Base-by-base conservation (phyloP, 108 stramenopile genomes). In the Cyclotella baltica region DNA sequence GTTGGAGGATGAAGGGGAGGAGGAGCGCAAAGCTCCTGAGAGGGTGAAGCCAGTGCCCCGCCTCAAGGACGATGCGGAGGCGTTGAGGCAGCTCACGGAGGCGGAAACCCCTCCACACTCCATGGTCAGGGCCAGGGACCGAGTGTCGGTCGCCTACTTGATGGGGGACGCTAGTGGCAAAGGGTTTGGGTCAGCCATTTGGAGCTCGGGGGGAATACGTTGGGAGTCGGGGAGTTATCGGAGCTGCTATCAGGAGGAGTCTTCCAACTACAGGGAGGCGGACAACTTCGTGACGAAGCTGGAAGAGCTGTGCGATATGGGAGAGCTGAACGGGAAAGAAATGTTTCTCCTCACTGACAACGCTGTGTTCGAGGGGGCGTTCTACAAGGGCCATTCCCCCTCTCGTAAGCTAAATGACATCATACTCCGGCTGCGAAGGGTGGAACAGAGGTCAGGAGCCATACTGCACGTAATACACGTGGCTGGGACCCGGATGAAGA, bases 311-410 rank as follows among this genome's bases (percentile, higher is more conserved):
- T 2, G 6, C 4, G 29, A 31, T 2, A 18, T 55, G 5, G 48
- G 62, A 31, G 33, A 50, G 28, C 29, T 71, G 35, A 1, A 27
- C 2, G 85, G 70, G 8, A 15, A 29, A 16, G 83, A 85, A 48
- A 25, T 85, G 9, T 85, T 73, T 22, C 3, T 82, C 2, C 75
- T 82, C 31, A 87, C 87, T 2, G 83, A 87, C 73, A 87, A 87
- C 70, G 56, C 47, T 0, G 67, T 53, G 19, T 62, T 79, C 50
- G 86, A 86, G 61, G 50, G 48, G 20, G 71, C 78, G n/a, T n/a
- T n/a, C n/a, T n/a, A n/a, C n/a, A n/a, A n/a, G n/a, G n/a, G n/a
- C n/a, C 67, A 43, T 0, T 81, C 79, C 25, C 63, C 8, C 3
- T 64, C 65, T 4, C 51, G 59, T 47, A 34, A 51, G 23, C 37